Evolutionary conservation across 1,284 basidiomycete genomes (phyloP).

Genomic region (Ceratobasidium sp.): DNA sequence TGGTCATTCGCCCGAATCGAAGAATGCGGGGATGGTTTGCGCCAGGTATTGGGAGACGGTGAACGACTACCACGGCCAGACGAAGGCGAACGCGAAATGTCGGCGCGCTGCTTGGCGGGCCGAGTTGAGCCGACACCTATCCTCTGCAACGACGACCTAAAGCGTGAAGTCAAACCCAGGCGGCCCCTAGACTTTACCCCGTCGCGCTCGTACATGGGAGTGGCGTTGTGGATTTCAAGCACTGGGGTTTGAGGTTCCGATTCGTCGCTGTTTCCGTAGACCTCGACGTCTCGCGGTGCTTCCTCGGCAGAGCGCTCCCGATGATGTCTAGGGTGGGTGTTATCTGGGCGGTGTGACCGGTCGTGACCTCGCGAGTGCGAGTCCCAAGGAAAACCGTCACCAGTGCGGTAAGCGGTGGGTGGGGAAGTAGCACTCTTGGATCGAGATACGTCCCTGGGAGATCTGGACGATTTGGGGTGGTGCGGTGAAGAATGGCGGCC

Average conservation of each 20-base stretch:
- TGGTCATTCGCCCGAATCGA: constrained; percentile 36
- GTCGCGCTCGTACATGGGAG: constrained; percentile 25
- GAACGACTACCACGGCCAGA: constrained; percentile 25
- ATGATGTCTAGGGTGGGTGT: constrained; percentile 21
- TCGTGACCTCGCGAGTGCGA: constrained; percentile 4
- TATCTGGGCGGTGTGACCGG: background rate
- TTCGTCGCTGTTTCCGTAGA: constrained; percentile 36
- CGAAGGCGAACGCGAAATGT: constrained; percentile 42
- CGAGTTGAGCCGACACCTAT: constrained; percentile 33
- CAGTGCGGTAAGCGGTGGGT: constrained; percentile 26
- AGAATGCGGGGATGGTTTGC: constrained; percentile 39
- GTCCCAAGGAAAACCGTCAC: constrained; percentile 22
- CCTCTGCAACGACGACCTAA: constrained; percentile 30
- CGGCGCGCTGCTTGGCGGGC: constrained; percentile 29
- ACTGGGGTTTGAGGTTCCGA: constrained; percentile 20
- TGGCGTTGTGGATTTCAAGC: constrained; percentile 42
- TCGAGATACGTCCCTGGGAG: background rate
- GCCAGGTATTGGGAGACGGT: constrained; percentile 37
- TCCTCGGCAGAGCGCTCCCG: constrained; percentile 2
- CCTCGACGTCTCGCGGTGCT: constrained; percentile 4
- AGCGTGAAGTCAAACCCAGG: constrained; percentile 22
- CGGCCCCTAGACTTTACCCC: constrained; percentile 12
- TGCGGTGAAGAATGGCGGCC: background rate
- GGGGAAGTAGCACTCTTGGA: background rate
- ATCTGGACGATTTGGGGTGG: constrained; percentile 11